Percentiles rank a stretch among this genome's conserved stretches.
phyloP scores from a whole-genome alignment of 768 basidiomycete species.

The Termitomyces sp. region DNA sequence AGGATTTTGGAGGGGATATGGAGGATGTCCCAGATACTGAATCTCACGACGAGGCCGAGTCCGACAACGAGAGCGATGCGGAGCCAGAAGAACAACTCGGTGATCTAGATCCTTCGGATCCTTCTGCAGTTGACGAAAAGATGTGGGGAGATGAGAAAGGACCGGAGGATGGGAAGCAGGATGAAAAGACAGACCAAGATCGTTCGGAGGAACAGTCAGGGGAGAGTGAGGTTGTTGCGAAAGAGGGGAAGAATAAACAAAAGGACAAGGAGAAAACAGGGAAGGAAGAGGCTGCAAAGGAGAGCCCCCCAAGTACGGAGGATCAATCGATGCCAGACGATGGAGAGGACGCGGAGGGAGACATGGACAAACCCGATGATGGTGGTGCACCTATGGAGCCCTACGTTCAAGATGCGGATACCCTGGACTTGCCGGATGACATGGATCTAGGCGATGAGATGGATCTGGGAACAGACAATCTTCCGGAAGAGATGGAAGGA shows the following conservation, averaged over 20 bases:
- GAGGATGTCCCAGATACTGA: slow-evolving; percentile 77
- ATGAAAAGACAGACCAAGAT: slow-evolving; percentile 60
- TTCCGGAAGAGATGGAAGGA: slow-evolving; percentile 21
- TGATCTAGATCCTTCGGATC: slow-evolving; percentile 79
- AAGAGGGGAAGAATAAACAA: slow-evolving; percentile 53
- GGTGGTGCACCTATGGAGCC: slow-evolving; percentile 74
- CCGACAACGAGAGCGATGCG: slow-evolving; percentile 48
- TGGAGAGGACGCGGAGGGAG: slow-evolving; percentile 33
- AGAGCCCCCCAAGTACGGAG: slow-evolving; percentile 15
- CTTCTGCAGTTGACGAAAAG: slow-evolving; percentile 89
- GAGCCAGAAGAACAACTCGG: slow-evolving; percentile 84
- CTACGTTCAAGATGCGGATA: slow-evolving; percentile 69
- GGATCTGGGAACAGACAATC: slow-evolving; percentile 27
- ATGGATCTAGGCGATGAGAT: slow-evolving; percentile 56
- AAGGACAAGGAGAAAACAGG: slow-evolving; percentile 30
- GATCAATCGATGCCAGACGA: slow-evolving; percentile 20
- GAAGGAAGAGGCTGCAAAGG: slow-evolving; percentile 23
- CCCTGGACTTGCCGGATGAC: slow-evolving; percentile 87
- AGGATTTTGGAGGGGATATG: slow-evolving; percentile 84
- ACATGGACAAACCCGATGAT: slow-evolving; percentile 40
- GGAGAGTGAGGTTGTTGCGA: slow-evolving; percentile 72
- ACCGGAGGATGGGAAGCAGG: slow-evolving; percentile 46
- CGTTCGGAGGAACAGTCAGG: slow-evolving; percentile 47
- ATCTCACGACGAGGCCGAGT: slow-evolving; percentile 47
- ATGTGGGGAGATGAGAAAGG: slow-evolving; percentile 88